phyloP scores from a whole-genome alignment of 2,329 filamentous ascomycete genomes.

The Colletotrichum musicola region DNA sequence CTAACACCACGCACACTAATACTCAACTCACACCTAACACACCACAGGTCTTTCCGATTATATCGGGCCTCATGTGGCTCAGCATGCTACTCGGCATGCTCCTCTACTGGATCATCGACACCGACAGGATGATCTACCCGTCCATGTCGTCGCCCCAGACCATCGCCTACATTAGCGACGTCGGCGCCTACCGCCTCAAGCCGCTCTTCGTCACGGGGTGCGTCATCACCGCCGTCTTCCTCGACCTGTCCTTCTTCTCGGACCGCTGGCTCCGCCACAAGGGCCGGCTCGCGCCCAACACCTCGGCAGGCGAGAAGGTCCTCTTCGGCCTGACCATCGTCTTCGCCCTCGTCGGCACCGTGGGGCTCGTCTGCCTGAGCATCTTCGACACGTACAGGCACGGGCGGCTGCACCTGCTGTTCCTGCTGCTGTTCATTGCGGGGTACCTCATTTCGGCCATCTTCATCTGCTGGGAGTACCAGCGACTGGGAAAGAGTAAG shows the following conservation, averaged over 20 bases:
- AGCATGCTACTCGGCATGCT: slow-evolving; percentile 77
- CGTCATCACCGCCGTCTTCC: slow-evolving; percentile 78
- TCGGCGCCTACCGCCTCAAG: slow-evolving; percentile 73
- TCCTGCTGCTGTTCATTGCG: slow-evolving; percentile 84
- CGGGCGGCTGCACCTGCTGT: slow-evolving; percentile 76
- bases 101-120: slow-evolving; percentile 74
- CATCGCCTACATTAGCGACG: slow-evolving; percentile 81
- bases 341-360: slow-evolving; percentile 80
- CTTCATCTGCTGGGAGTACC: slow-evolving; percentile 91
- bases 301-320: slow-evolving; percentile 71
- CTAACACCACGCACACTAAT: neutral
- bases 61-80: slow-evolving; percentile 75
- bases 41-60: slow-evolving; percentile 72
- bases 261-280: slow-evolving; percentile 89
- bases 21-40: neutral
- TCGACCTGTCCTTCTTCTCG: slow-evolving; percentile 83
- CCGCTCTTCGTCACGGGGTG: slow-evolving; percentile 83
- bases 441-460: slow-evolving; percentile 89
- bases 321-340: slow-evolving; percentile 72
- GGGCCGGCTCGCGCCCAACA: slow-evolving; percentile 82
- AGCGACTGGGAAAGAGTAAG: slow-evolving; percentile 78
- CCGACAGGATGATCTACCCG: slow-evolving; percentile 66
- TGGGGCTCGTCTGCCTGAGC: slow-evolving; percentile 83
- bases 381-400: slow-evolving; percentile 87
- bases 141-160: slow-evolving; percentile 70